phyloP scores from a whole-genome alignment of 176 grass and related monocot genomes.

The Themeda triandra region DNA sequence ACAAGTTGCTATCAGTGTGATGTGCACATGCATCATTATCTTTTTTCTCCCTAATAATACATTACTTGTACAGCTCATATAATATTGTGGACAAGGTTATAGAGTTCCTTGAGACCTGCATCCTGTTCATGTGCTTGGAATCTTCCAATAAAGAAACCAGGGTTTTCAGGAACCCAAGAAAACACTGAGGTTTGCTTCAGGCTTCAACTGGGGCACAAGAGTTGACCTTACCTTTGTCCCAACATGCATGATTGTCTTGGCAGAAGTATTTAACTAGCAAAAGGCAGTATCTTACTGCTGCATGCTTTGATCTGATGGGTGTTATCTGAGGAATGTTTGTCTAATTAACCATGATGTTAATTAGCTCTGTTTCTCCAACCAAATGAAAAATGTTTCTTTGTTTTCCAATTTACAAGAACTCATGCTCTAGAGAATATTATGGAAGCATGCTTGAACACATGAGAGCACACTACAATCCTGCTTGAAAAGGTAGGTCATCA shows the following conservation, averaged over 20 bases:
- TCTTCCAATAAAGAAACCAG: conserved; percentile 35
- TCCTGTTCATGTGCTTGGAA: conserved; percentile 31
- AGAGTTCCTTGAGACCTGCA: conserved; percentile 39
- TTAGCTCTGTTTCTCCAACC: not conserved
- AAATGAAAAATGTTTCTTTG: not conserved
- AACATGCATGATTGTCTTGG: conserved; percentile 2
- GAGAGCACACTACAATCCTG: not conserved
- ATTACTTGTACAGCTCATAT: conserved; percentile 17
- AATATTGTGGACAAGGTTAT: not conserved
- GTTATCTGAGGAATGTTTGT: conserved; percentile 31
- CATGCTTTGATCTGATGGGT: conserved; percentile 11
- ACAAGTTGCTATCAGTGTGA: not conserved
- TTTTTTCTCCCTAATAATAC: not conserved
- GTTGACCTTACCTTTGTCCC: conserved; percentile 41
- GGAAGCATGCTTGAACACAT: not conserved
- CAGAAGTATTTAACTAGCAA: conserved; percentile 10
- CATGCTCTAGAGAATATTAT: not conserved
- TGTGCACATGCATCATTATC: conserved; percentile 25
- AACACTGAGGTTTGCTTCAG: conserved; percentile 28
- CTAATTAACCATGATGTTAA: not conserved
- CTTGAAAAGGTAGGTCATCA: not conserved
- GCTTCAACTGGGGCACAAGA: not conserved
- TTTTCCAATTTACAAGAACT: not conserved
- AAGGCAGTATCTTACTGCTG: conserved; percentile 15
- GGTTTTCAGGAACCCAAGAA: not conserved